Conservation (phyloP, 495 filamentous ascomycete species). For the Neurospora sp. region DNA sequence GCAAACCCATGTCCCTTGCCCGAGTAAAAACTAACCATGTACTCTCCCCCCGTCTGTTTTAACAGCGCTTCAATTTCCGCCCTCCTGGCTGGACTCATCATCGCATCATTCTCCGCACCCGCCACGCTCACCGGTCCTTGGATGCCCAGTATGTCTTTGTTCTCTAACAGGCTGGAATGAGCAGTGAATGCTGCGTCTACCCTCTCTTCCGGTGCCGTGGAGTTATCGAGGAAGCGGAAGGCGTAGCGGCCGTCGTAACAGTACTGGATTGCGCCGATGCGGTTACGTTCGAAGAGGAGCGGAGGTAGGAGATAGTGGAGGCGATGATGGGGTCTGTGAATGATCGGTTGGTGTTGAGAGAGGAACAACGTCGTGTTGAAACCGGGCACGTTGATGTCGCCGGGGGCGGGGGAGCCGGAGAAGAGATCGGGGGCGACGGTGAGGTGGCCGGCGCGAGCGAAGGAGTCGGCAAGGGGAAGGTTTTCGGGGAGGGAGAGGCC, state of each 20-base stretch:
- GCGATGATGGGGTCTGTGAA: slow-evolving; percentile 57
- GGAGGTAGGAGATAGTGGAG: slow-evolving; percentile 47
- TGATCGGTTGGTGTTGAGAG: slow-evolving; percentile 36
- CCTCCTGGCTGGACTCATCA: slow-evolving; percentile 53
- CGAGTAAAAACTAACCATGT: slow-evolving; percentile 57
- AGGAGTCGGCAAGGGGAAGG: slow-evolving; percentile 48
- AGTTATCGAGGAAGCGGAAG: slow-evolving; percentile 23
- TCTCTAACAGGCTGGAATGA: slow-evolving; percentile 56
- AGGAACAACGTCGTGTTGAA: slow-evolving; percentile 49
- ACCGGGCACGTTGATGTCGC: slow-evolving; percentile 39
- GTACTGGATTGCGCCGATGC: slow-evolving; percentile 56
- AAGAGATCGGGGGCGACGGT: slow-evolving; percentile 68
- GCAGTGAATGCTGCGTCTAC: slow-evolving; percentile 56
- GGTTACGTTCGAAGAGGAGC: slow-evolving; percentile 46
- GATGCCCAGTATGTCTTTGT: slow-evolving; percentile 54
- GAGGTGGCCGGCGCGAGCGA: slow-evolving; percentile 65
- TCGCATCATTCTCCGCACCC: slow-evolving; percentile 55
- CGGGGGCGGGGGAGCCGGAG: slow-evolving; percentile 43
- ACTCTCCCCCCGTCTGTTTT: slow-evolving; percentile 26
- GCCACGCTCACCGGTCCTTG: slow-evolving; percentile 56
- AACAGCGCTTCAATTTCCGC: slow-evolving; percentile 37
- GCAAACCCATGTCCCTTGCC: slow-evolving; percentile 63
- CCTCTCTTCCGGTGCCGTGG: slow-evolving; percentile 20
- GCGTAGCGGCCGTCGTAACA: slow-evolving; percentile 44
- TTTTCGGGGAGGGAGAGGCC: slow-evolving; percentile 51